phyloP scores from a whole-genome alignment of 1,284 basidiomycete species.

The Cutaneotrichosporon curvatum region DNA sequence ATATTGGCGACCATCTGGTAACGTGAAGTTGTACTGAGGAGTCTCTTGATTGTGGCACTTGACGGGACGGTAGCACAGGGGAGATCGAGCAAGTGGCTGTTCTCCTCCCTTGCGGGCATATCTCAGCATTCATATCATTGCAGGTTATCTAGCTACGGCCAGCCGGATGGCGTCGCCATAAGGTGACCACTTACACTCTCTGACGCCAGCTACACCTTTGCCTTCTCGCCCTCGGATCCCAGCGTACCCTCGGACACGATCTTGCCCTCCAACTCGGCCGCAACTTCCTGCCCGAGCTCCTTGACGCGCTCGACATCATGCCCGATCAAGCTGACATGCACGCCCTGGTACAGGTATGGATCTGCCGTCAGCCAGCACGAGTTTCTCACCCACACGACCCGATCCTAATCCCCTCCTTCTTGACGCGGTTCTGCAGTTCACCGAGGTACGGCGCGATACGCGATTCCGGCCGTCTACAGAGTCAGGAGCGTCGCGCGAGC shows the following conservation, averaged over 20 bases:
- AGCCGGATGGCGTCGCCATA: no score
- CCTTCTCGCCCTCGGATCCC: conserved; percentile 14
- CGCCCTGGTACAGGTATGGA: conserved; percentile 53
- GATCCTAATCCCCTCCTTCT: conserved; percentile 68
- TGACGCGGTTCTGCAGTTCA: conserved; percentile 64
- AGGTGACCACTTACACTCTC: no score
- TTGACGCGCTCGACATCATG: conserved; percentile 53
- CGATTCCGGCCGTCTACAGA: conserved; percentile 66
- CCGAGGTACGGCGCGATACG: conserved; percentile 84
- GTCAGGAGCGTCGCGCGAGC: background rate
- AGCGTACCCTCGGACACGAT: conserved; percentile 48
- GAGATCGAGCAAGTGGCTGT: no score
- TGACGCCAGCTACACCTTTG: no score
- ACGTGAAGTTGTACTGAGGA: no score
- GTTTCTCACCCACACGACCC: conserved; percentile 55
- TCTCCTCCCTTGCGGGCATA: no score
- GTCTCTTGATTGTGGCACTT: no score
- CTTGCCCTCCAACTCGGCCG: conserved; percentile 49
- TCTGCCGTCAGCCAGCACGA: conserved; percentile 34
- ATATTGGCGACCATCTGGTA: no score
- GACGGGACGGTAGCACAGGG: no score
- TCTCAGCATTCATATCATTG: no score
- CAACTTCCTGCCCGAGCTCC: conserved; percentile 58
- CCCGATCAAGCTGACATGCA: conserved; percentile 70
- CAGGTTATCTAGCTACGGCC: no score